Base-by-base conservation (phyloP, 2,329 filamentous ascomycete species). In the Diatrype stigma region DNA sequence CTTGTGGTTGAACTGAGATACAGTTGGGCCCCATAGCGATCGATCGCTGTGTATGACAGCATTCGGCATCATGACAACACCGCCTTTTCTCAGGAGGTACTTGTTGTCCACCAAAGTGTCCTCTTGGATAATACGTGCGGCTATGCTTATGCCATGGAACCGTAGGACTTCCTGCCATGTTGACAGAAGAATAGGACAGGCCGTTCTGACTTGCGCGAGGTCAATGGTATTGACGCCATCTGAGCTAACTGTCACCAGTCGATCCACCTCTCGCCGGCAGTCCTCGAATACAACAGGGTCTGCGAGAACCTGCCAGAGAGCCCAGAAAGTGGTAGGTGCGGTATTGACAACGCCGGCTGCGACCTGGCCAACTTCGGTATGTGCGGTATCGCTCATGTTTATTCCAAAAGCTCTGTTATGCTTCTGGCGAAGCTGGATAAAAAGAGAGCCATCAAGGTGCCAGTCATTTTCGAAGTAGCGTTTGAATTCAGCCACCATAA, bases 251-350 rank as follows among this genome's bases (percentile, higher is more conserved):
- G 23, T 49, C 0, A 59, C 48, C 5, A 21, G 49, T n/a, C 46
- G 21, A 1, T 14, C 23, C 3, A 59, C 5, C 35, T 58, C 59
- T 5, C 19, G 2, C 4, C 49, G 35, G 14, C 44, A 10, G 1
- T 61, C 61, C 2, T 45, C 30, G 1, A 73, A 56, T 0, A 69
- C 53, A 0, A 38, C 32, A 0, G 66, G 62, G 22, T 55, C 48
- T 1, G 56, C 55, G n/a, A 59, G 56, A 10, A 59, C 47, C 8
- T 56, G 55, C n/a, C 54, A 57, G 3, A 44, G 16, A 11, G 59
- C 21, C 55, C 55, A 60, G 23, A 60, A 60, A 2, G 56, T 48
- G 3, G 22, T 47, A 0, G 56, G 47, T 0, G 57, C 16, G 0
- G 53, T 52, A 19, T 59, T 60, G 10, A 22, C n/a, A 2, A 59